Evolutionary conservation across 306 rosid genomes (phyloP).

Genomic region (Lotus japonicus): DNA sequence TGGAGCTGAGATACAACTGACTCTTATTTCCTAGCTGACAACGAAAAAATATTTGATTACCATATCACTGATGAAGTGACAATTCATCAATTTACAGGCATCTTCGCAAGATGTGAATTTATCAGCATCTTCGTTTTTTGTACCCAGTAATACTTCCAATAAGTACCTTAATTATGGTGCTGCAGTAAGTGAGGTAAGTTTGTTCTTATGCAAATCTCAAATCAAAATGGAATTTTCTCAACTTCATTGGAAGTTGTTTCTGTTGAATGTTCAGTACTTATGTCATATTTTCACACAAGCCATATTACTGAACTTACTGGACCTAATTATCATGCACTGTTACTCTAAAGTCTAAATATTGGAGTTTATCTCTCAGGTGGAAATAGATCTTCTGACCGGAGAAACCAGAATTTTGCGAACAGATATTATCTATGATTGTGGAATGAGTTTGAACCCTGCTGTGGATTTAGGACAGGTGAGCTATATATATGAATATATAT

Average conservation of each 20-base stretch:
- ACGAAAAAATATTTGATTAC: not conserved
- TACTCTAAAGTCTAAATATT: constrained; percentile 2
- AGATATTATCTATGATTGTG: constrained; percentile 82
- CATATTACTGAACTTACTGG: not conserved
- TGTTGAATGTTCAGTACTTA: not conserved
- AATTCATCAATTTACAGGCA: constrained; percentile 45
- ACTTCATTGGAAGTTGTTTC: not conserved
- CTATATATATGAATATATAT: not conserved
- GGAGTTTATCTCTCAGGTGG: constrained; percentile 50
- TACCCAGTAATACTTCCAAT: constrained; percentile 34
- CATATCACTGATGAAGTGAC: not conserved
- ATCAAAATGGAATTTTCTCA: not conserved
- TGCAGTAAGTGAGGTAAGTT: constrained; percentile 74
- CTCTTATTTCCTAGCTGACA: not conserved
- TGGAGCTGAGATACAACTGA: too few species aligned
- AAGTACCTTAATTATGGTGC: constrained; percentile 66
- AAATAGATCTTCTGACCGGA: constrained; percentile 71
- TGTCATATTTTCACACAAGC: not conserved
- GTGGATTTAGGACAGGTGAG: constrained; percentile 85
- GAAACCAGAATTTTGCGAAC: constrained; percentile 54
- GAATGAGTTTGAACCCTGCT: constrained; percentile 86
- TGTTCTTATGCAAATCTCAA: not conserved
- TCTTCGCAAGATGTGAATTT: constrained; percentile 42
- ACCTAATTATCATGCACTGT: not conserved
- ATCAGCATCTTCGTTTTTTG: constrained; percentile 50